Conservation (phyloP, 768 basidiomycete species). For the Boletellus emodensis region DNA sequence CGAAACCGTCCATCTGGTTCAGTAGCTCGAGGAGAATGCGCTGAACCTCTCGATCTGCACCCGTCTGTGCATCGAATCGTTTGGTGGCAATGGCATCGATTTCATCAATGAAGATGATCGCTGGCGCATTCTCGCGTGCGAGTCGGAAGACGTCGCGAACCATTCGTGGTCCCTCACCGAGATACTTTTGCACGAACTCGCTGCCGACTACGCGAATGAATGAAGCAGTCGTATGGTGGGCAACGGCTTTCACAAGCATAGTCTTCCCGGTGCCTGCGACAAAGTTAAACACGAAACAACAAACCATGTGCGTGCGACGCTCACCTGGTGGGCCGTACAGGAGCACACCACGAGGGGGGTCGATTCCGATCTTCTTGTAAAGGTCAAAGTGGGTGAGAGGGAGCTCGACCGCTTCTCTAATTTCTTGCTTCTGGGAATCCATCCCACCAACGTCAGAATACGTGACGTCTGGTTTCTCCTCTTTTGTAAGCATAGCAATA, state of each 20-base stretch:
- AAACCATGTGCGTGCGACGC: constrained; percentile 14
- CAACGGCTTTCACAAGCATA: constrained; percentile 99
- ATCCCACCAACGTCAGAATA: constrained; percentile 96
- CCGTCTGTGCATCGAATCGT: constrained; percentile 98
- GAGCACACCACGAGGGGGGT: constrained; percentile 95
- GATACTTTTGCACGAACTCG: constrained; percentile 99
- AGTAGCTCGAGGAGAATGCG: constrained; percentile 94
- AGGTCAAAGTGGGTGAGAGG: constrained; percentile 96
- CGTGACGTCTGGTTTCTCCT: constrained; percentile 92
- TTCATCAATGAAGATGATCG: constrained; percentile 99
- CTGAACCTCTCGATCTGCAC: constrained; percentile 98
- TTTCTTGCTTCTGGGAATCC: constrained; percentile 98
- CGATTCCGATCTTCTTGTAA: constrained; percentile 99
- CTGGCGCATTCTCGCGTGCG: constrained; percentile 93
- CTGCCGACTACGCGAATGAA: constrained; percentile 98
- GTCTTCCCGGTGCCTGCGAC: constrained; percentile 94
- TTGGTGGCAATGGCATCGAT: constrained; percentile 99
- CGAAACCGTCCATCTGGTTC: constrained; percentile 99
- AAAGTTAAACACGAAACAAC: constrained; percentile 1
- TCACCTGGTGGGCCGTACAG: constrained; percentile 94
- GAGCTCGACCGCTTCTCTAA: constrained; percentile 95
- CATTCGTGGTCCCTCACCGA: constrained; percentile 99
- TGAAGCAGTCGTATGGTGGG: constrained; percentile 92
- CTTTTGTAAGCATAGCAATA: constrained; percentile 89
- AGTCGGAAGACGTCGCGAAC: constrained; percentile 98